Base-by-base conservation (phyloP, 371 early-diverging fungal species). In the Phascolomyces articulosus region DNA sequence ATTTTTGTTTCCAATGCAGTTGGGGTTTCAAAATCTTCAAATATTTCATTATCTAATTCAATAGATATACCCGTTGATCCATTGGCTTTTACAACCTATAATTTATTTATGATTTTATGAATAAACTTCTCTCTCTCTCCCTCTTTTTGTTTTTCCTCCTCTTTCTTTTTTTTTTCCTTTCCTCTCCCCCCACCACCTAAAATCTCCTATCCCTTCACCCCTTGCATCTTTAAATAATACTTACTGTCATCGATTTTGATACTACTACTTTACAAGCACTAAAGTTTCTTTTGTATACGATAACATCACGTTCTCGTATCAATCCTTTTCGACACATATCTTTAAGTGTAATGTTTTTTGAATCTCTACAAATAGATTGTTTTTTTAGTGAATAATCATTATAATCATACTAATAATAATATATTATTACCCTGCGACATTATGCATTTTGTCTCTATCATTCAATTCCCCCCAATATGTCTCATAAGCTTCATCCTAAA, bases 1-100 rank as follows among this genome's bases (percentile, higher is more conserved):
- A 83, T 79, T 38, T 83, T 83, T n/a, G 83, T 83, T 62, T 83
- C 83, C 57, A 83, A 56, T 1, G 83, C 79, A 26, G 83, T 83
- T 1, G 83, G 83, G 2, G 83, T 83, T 63, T 83, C 83, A 71
- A 83, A 79, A 26, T 79, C 83, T 63, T 79, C 77, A 64, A 73
- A 83, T 2, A 75, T 67, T 44, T 79, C 69, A 44, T 72, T 72
- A 38, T 75, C 83, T 51, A 83, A 49, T 26, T 74, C 58, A 40
- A 83, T 79, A 9, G 83, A 78, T 6, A 83, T 70, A 3, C 83
- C 83, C n/a, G 75, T 66, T 8, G 73, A 56, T 4, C 82, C 82
- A 69, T 70, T 71, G 16, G 82, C 82, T 54, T 77, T 77, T 18
- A 82, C 70, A 16, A 82, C 81, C 81, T 80, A 61, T 1, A 9